Conservation (phyloP, 805 yeast genomes). For the Candida takata region DNA sequence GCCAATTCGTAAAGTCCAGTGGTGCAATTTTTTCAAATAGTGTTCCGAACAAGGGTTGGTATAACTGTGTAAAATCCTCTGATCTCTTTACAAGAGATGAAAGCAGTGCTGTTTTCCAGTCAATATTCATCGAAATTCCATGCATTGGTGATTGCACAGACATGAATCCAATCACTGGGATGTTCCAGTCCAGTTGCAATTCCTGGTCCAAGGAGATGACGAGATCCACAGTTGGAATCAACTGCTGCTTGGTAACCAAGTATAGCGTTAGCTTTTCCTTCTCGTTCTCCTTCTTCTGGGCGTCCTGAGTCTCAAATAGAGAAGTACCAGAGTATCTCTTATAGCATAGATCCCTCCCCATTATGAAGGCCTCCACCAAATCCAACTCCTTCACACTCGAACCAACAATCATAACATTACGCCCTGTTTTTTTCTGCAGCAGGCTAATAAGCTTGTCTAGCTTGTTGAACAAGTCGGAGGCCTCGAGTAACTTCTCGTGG, state of each 20-base stretch:
- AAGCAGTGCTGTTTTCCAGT: not conserved
- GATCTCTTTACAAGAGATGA: conserved; percentile 3
- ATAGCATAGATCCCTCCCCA: conserved; percentile 63
- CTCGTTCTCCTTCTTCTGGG: conserved; percentile 14
- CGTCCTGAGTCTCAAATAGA: conserved; percentile 25
- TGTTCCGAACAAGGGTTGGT: conserved; percentile 2
- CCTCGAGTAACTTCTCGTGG: conserved; percentile 42
- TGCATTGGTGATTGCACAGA: conserved; percentile 41
- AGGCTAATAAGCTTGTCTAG: conserved; percentile 38
- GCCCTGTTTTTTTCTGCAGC: conserved; percentile 6
- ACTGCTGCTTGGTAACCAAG: conserved; percentile 40
- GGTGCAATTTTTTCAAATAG: not conserved
- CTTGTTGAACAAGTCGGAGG: conserved; percentile 54
- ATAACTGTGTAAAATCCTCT: not conserved
- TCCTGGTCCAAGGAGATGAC: conserved; percentile 44
- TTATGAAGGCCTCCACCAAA: conserved; percentile 65
- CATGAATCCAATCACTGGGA: conserved; percentile 42
- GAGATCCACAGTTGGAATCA: conserved; percentile 33
- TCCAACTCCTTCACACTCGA: conserved; percentile 64
- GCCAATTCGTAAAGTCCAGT: conserved; percentile 5
- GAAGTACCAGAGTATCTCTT: conserved; percentile 62
- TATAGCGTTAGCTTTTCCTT: conserved; percentile 22
- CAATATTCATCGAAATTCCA: conserved; percentile 11
- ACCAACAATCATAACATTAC: conserved; percentile 42
- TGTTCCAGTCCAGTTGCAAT: conserved; percentile 23